A percentile compares a stretch with the other conserved stretches of the same genome.
These are phyloP conservation scores for Colletotrichum siamense DNA, from an alignment of 2,329 filamentous ascomycete genomes.

Conservation along the genomic window DNA sequence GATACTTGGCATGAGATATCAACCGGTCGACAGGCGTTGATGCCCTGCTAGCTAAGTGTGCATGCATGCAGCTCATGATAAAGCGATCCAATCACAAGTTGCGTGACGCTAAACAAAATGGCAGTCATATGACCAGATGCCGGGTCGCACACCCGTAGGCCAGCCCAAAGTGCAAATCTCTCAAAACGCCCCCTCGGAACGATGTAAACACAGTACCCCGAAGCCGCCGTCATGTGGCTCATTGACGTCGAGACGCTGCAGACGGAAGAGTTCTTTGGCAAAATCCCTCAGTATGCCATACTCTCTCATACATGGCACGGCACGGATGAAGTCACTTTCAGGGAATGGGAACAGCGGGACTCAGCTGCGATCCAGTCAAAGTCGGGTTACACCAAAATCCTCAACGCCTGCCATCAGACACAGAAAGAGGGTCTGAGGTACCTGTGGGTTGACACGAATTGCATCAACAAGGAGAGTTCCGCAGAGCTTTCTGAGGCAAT, in stretches of 20 bases:
- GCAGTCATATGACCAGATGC: background rate
- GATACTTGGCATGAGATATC: background rate
- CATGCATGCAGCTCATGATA: background rate
- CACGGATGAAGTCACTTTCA: background rate
- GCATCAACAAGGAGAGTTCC: background rate
- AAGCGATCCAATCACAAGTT: background rate
- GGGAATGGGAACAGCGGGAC: background rate
- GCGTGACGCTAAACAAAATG: background rate
- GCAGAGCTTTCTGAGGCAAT: background rate
- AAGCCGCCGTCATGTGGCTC: background rate
- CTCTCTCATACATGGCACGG: background rate
- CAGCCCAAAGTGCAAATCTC: background rate
- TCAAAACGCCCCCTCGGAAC: background rate
- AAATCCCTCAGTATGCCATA: background rate
- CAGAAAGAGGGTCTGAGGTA: background rate
- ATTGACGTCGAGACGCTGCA: background rate
- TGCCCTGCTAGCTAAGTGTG: background rate
- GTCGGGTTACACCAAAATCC: background rate
- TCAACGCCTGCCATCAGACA: background rate
- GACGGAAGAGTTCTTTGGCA: background rate
- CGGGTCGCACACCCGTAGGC: background rate
- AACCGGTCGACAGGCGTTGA: background rate
- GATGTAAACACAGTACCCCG: background rate
- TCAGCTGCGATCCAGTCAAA: background rate
- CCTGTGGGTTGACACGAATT: background rate